Evolutionary conservation across 1,139 yeast genomes (phyloP).

Genomic region (Candida anutae): DNA sequence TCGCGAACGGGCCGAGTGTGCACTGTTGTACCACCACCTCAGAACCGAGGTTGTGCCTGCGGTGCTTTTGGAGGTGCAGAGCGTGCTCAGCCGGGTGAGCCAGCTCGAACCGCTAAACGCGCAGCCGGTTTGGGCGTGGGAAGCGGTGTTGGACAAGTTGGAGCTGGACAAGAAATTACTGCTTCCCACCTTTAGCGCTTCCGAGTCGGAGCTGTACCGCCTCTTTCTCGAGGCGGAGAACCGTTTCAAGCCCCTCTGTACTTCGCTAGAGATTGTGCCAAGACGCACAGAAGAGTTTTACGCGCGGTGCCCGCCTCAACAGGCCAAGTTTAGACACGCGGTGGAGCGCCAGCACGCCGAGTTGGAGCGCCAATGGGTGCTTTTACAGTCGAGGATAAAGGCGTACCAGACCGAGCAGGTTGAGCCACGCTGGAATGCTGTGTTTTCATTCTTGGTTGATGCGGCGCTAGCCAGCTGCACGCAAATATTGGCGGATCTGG

Average conservation of each 20-base stretch:
- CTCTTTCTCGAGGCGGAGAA: slow-evolving; percentile 24
- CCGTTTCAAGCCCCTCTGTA: slow-evolving; percentile 43
- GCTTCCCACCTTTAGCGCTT: slow-evolving; percentile 27
- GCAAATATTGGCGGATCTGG: slow-evolving; percentile 18
- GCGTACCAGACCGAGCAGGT: slow-evolving; percentile 39
- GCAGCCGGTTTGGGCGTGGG: too few relatives aligned
- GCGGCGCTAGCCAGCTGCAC: slow-evolving; percentile 28
- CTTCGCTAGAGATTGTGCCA: slow-evolving; percentile 31
- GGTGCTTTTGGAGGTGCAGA: too few relatives aligned
- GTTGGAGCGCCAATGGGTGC: slow-evolving; percentile 32
- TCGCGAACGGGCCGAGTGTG: too few relatives aligned
- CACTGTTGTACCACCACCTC: too few relatives aligned
- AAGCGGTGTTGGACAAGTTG: too few relatives aligned
- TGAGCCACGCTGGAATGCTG: slow-evolving; percentile 49
- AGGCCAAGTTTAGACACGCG: too few relatives aligned
- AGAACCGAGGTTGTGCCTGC: too few relatives aligned
- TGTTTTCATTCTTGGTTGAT: slow-evolving; percentile 36
- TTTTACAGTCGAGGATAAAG: slow-evolving; percentile 30
- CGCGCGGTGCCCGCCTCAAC: too few relatives aligned
- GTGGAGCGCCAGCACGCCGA: slow-evolving; percentile 5
- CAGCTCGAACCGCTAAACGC: too few relatives aligned
- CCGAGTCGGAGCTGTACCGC: slow-evolving; percentile 22
- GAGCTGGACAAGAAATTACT: too few relatives aligned
- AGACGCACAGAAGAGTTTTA: slow-evolving; percentile 20
- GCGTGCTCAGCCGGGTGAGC: too few relatives aligned